Evolutionary conservation across 148 eudicot genomes (phyloP), one percentile per base, ranked within the genome.

Genomic region (Camellia japonica): DNA sequence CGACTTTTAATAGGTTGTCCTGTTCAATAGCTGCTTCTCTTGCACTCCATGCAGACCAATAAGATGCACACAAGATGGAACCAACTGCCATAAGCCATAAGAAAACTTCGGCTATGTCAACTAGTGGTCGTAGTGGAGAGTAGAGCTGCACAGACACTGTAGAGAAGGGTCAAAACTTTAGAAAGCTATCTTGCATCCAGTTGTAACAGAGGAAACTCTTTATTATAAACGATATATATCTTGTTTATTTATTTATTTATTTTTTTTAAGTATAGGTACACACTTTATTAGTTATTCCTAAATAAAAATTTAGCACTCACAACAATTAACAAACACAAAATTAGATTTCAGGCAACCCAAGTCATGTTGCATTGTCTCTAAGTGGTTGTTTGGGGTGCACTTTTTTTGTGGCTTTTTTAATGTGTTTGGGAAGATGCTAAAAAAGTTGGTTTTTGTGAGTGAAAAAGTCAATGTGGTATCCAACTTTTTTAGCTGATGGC

Each of bases 1-100:
- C 23, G 47, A 91, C 97, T 88, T 91, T 88, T 51, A 91, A 83
- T 73, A 93, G 84, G 79, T 88, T 93, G 80, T 91, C 97, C 52
- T 93, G 92, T 67, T 93, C 96, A 72, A 85, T 79, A 83, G 86
- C 86, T 67, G 94, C 94, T 89, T 92, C 96, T 83, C 90, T 85
- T 51, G 94, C 90, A 90, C 89, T 90, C 95, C 93, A 90, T 65
- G 96, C 98, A 56, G 96, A 93, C 98, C 98, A 92, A 76, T 86
- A 93, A 71, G 98, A 93, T 67, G 96, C 93, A 88, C 98, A 93
- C 52, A 93, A 85, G 69, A 93, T 86, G 46, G 94, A 92, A 46
- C 96, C 93, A 72, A 91, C 96, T 51, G 98, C 95, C 89, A 91
- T 91, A 70, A 93, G 80, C 97, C 93, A 93, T 73, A 93, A 82